A percentile compares a stretch with the other conserved stretches of the same genome.
phyloP scores from a whole-genome alignment of 495 filamentous ascomycete genomes.

The Hypomontagnella monticulosa region DNA sequence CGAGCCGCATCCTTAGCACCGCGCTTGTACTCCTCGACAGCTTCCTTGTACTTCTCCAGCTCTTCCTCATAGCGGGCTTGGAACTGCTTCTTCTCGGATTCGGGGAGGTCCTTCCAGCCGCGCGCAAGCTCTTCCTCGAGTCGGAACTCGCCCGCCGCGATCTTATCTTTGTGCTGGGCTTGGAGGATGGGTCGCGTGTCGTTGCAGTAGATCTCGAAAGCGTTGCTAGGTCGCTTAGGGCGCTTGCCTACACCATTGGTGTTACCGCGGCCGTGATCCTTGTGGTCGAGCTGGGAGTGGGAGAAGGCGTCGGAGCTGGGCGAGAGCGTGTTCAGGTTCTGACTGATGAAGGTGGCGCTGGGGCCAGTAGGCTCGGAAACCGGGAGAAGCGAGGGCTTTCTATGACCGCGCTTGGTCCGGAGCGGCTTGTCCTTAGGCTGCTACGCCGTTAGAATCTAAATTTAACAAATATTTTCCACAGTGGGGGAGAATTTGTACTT shows the following conservation, averaged over 20 bases:
- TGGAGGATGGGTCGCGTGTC: conserved; percentile 53
- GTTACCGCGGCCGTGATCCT: conserved; percentile 36
- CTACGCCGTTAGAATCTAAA: conserved; percentile 37
- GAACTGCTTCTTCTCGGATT: conserved; percentile 57
- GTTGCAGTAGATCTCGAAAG: conserved; percentile 63
- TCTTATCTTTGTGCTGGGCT: conserved; percentile 50
- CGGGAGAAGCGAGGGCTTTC: conserved; percentile 60
- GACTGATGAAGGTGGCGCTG: conserved; percentile 54
- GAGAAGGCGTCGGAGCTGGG: conserved; percentile 60
- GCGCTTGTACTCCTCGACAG: conserved; percentile 46
- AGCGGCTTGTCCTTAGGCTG: conserved; percentile 92
- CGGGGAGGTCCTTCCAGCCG: conserved; percentile 60
- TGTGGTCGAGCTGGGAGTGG: conserved; percentile 47
- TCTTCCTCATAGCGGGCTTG: conserved; percentile 52
- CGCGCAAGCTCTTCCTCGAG: conserved; percentile 58
- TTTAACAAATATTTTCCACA: conserved; percentile 37
- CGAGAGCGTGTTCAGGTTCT: conserved; percentile 55
- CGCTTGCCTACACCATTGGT: conserved; percentile 46
- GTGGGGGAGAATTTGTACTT: conserved; percentile 52
- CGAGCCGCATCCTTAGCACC: conserved; percentile 49
- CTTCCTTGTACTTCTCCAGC: conserved; percentile 54
- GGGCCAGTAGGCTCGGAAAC: conserved; percentile 42
- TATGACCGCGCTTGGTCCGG: conserved; percentile 81
- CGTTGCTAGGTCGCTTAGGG: conserved; percentile 55
- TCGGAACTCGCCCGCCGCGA: conserved; percentile 48